Evolutionary conservation across 192 early-diverging fungal species (phyloP), one percentile per base, ranked within the genome.

Genomic region (Coemansia sp.): DNA sequence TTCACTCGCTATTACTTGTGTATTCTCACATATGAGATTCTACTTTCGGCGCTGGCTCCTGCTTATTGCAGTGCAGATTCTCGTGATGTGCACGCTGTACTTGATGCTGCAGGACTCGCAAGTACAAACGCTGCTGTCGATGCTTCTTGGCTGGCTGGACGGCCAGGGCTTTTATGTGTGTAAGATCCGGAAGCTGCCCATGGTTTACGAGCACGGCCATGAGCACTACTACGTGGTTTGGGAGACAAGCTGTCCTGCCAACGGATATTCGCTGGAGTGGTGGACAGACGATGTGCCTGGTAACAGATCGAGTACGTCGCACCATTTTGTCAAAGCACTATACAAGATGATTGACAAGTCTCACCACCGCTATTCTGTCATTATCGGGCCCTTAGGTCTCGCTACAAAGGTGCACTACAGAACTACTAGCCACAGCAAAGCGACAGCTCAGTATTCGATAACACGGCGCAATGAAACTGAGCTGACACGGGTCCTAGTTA

Each of bases 171-270:
- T 77, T 51, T 74, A 77, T 31, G 64, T 68, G 10, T 83, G 81
- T 45, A 19, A 45, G 9, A 73, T 78, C 32, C 51, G 64, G 31
- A 83, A 83, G 59, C 64, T 58, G 2, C 81, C 81, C 20, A 68
- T 69, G 67, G 53, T 76, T 12, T 83, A 73, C 45, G 77, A 73
- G 32, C 81, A 83, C 34, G 81, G 73, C 34, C 70, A 76, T 58
- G 22, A 29, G 61, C 61, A 76, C 71, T 78, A 78, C 50, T 83
- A 78, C 36, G 62, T 83, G 17, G 73, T 78, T 19, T 83, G 81
- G 81, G 81, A 83, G 48, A 83, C 77, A 4, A 72, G 73, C 0
- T 83, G 81, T 34, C 42, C 61, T 4, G 62, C 65, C 8, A 50
- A 60, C 22, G 31, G 58, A 13, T 68, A 71, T 3, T 22, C 72